phyloP scores from a whole-genome alignment of 306 rosid species.

The Quercus glauca region DNA sequence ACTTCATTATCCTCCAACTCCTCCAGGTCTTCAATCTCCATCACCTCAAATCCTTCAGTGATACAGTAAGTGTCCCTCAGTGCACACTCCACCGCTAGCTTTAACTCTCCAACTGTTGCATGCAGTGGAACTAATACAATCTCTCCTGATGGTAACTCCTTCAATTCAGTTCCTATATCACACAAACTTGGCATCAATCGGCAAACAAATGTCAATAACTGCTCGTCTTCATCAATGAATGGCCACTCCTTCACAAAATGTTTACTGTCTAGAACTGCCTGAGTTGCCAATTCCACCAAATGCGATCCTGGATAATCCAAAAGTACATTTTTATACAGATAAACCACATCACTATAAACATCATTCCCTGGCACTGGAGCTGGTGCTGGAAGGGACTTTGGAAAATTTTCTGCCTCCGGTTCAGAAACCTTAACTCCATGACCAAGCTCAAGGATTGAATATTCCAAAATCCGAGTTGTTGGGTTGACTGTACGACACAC shows the following conservation, averaged over 20 bases:
- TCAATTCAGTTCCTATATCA: conserved; percentile 31
- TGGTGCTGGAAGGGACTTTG: conserved; percentile 24
- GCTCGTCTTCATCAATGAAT: conserved; percentile 55
- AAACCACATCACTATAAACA: conserved; percentile 59
- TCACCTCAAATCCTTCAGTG: conserved; percentile 49
- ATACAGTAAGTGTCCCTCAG: conserved; percentile 78
- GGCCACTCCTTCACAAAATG: conserved; percentile 78
- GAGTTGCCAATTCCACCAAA: conserved; percentile 55
- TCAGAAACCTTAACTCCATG: conserved; percentile 37
- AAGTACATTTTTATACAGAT: conserved; percentile 63
- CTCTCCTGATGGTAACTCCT: conserved; percentile 51
- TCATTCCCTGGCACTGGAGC: conserved; percentile 50
- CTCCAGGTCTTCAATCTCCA: conserved; percentile 54
- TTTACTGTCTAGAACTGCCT: conserved; percentile 60
- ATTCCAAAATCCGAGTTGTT: conserved; percentile 62
- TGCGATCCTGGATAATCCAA: conserved; percentile 64
- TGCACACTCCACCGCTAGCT: conserved; percentile 62
- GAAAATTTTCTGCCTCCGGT: conserved; percentile 14
- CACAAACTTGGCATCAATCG: conserved; percentile 44
- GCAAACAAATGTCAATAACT: conserved; percentile 58
- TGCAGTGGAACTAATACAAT: conserved; percentile 64
- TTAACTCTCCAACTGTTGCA: conserved; percentile 71
- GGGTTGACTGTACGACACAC: conserved; percentile 81
- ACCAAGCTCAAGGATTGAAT: conserved; percentile 58
- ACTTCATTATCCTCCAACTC: conserved; percentile 49